Percentiles rank a stretch among this genome's conserved stretches.
phyloP scores from a whole-genome alignment of 2,329 filamentous ascomycete species.

The Nothomitra cinnamomea region DNA sequence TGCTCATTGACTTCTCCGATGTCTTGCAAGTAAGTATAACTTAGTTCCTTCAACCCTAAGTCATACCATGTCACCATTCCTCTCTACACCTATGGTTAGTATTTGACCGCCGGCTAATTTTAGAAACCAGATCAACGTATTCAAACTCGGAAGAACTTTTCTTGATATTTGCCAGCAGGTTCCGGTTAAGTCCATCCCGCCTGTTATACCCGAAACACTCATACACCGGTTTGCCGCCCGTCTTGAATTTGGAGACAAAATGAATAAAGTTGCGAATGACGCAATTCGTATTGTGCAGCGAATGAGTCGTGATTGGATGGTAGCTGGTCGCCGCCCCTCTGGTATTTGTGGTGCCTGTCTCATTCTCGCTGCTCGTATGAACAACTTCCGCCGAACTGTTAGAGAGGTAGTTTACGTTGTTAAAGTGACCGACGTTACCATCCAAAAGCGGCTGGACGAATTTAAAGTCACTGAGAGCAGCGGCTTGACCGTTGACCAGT shows the following conservation, averaged over 20 bases:
- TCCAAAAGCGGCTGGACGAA: slow-evolving; percentile 79
- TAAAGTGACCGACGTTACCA: slow-evolving; percentile 86
- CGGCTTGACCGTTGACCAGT: slow-evolving; percentile 73
- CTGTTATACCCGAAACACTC: slow-evolving; percentile 73
- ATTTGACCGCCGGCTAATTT: neutral
- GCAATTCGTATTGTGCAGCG: slow-evolving; percentile 75
- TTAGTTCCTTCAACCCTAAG: neutral
- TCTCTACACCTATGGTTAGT: neutral
- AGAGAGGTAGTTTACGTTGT: slow-evolving; percentile 96
- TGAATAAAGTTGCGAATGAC: slow-evolving; percentile 71
- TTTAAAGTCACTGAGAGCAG: slow-evolving; percentile 79
- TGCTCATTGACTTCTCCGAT: slow-evolving; percentile 93
- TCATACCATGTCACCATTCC: neutral
- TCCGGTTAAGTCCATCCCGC: slow-evolving; percentile 29
- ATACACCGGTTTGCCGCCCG: slow-evolving; percentile 83
- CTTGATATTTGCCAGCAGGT: slow-evolving; percentile 53
- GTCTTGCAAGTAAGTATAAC: slow-evolving; percentile 35
- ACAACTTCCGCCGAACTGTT: slow-evolving; percentile 87
- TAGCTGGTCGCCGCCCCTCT: slow-evolving; percentile 79
- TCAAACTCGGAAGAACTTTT: slow-evolving; percentile 78
- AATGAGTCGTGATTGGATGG: slow-evolving; percentile 97
- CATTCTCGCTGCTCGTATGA: slow-evolving; percentile 90
- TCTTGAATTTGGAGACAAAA: slow-evolving; percentile 74
- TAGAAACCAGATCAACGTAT: slow-evolving; percentile 58
- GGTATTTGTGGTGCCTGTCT: slow-evolving; percentile 89